These are phyloP conservation scores for Plasmodium sp. DNA, from an alignment of 169 alveolate species.

Conservation along the genomic window DNA sequence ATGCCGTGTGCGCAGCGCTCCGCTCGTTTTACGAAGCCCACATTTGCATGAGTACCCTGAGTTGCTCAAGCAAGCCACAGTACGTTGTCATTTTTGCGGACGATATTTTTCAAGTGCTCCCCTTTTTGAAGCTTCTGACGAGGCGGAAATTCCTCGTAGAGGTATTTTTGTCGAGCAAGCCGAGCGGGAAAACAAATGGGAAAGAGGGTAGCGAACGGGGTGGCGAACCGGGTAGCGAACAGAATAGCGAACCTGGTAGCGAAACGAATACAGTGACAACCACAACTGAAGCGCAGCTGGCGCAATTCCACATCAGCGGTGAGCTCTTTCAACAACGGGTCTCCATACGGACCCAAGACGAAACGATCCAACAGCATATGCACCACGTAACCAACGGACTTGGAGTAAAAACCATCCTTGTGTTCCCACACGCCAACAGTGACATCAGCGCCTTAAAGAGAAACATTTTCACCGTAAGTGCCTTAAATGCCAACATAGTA, in stretches of 20 bases:
- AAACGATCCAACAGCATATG: constrained; percentile 30
- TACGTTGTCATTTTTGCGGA: constrained; percentile 52
- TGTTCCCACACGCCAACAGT: constrained; percentile 34
- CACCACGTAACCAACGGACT: constrained; percentile 17
- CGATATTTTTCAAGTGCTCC: constrained; percentile 23
- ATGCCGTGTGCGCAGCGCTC: constrained; percentile 38
- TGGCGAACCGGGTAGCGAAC: no score
- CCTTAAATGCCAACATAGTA: constrained; percentile 43
- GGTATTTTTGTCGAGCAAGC: constrained; percentile 30
- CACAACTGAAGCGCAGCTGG: constrained; percentile 9
- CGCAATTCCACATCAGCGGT: constrained; percentile 32
- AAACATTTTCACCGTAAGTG: constrained; percentile 43
- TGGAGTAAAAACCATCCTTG: constrained; percentile 47
- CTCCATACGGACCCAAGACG: constrained; percentile 21
- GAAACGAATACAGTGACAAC: background rate
- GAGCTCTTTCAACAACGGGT: constrained; percentile 20
- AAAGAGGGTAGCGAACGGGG: background rate
- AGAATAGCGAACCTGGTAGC: no score
- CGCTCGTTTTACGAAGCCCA: constrained; percentile 58
- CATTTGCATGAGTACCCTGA: constrained; percentile 27
- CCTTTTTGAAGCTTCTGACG: constrained; percentile 35
- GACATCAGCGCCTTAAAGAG: constrained; percentile 26
- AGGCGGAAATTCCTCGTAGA: constrained; percentile 8
- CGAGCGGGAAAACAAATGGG: background rate
- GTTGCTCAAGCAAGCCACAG: background rate